Base-by-base conservation (phyloP, 148 eudicot species). In the Cornus suecica region DNA sequence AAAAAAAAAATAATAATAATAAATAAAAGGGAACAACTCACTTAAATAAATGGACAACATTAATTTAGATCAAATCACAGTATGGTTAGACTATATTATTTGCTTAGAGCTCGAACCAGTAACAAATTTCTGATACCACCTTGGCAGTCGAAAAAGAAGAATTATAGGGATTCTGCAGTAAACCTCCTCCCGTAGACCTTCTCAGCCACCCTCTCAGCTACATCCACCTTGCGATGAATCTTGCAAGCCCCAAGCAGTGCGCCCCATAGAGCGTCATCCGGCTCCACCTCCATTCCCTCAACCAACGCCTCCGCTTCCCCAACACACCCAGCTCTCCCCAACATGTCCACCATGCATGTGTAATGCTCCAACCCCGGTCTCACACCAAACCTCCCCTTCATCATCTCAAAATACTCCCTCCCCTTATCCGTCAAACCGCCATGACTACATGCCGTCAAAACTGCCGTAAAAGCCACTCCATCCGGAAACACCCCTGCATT, bases 311-410 rank as follows among this genome's bases (percentile, higher is more conserved):
- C 85, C 0, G 90, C 93, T 74, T 87, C 89, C 22, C 82, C 85
- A 0, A 89, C 56, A 32, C 56, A 67, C 28, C 93, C 90, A 0
- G 81, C 84, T 75, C 90, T 78, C 45, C 85, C 90, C 74, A 89
- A 69, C 87, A 89, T 75, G 78, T 89, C 90, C 76, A 87, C 88
- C 88, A 89, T 85, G 78, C 92, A 89, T 31, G 88, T 83, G 80
- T 79, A 87, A 77, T 89, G 92, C 75, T 87, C 88, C 82, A 85
- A 20, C 13, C 78, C 79, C 5, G 85, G 87, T 64, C 76, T 79
- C 75, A 87, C 2, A 68, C 76, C 66, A 58, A 83, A 85, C 68
- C 69, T 70, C 30, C 41, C 54, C 70, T 37, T 77, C 88, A 89
- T 89, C 86, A 87, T 82, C 78, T 65, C 79, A 66, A 89, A 89